phyloP scores from a whole-genome alignment of 352 stramenopile species.

The Phytophthora litchii region DNA sequence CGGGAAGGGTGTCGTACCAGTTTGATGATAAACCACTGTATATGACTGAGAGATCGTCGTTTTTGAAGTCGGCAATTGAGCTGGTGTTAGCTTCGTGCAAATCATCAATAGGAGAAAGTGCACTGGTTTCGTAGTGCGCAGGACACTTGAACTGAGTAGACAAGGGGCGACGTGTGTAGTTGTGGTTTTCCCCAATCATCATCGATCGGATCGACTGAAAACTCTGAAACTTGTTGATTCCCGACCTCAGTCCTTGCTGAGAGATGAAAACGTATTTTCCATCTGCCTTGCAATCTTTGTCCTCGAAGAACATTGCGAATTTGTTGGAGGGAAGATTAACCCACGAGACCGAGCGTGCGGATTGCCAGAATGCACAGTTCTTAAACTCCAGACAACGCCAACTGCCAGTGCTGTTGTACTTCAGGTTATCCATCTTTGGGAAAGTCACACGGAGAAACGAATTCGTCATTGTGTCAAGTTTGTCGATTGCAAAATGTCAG shows the following conservation, averaged over 20 bases:
- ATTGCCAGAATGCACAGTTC: slow-evolving; percentile 1
- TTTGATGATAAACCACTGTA: slow-evolving; percentile 9
- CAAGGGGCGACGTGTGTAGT: slow-evolving; percentile 5
- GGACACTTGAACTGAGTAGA: slow-evolving; percentile 3
- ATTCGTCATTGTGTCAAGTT: background rate
- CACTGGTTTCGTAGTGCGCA: background rate
- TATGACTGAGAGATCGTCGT: background rate
- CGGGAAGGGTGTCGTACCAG: slow-evolving; percentile 5
- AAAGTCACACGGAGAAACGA: slow-evolving; percentile 1
- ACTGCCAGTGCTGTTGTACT: slow-evolving; percentile 3
- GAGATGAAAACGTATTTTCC: slow-evolving; percentile 6
- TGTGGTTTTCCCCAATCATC: slow-evolving; percentile 8
- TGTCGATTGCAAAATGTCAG: background rate
- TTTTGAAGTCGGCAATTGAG: background rate
- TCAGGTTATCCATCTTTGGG: slow-evolving; percentile 1
- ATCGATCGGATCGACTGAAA: slow-evolving; percentile 5
- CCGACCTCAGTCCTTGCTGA: slow-evolving; percentile 1
- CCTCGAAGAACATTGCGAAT: slow-evolving; percentile 14
- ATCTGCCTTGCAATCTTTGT: background rate
- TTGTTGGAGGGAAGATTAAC: slow-evolving; percentile 5
- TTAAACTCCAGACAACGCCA: slow-evolving; percentile 9
- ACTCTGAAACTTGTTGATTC: slow-evolving; percentile 1
- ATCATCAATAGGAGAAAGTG: background rate
- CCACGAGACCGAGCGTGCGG: slow-evolving; percentile 5
- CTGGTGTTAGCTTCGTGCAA: background rate